Base-by-base conservation (phyloP, 2,329 filamentous ascomycete genomes). In the Colletotrichum viniferum region DNA sequence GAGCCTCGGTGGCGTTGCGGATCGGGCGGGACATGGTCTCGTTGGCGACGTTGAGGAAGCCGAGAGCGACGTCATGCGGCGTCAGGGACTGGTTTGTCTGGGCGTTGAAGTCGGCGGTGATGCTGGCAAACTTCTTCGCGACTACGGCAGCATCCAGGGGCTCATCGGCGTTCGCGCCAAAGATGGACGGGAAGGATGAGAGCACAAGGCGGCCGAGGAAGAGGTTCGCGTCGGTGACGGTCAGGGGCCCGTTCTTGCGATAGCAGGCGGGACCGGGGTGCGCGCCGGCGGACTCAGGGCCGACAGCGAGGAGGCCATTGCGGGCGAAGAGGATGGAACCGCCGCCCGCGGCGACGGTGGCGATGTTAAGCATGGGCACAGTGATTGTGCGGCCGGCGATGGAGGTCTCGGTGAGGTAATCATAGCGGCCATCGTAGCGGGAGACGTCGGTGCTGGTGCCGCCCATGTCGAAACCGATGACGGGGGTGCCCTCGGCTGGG, bases 11-110 rank as follows among this genome's bases (percentile, higher is more conserved):
- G 63, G 95, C 84, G 52, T 93, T 94, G 61, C 94, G 89, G 76
- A 96, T 96, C 0, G 94, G 94, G 34, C 94, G 87, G 5, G 92
- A 92, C 93, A 95, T 95, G 0, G 93, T 92, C 83, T 94, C 93
- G 77, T 95, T 95, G 4, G 94, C 93, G 58, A 95, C 92, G 76
- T 94, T 92, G 80, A 95, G 89, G 79, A 95, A 95, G 0, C 94
- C 94, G 76, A 92, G 92, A 0, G 94, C 94, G 48, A 85, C 80
- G n/a, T 85, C 83, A 36, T 85, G 82, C 0, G 81, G 73, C 0
- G 80, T 81, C 28, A 84, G 78, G 74, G 76, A 79, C 26, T 83
- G 82, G 1, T 78, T 77, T 0, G 83, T 80, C 69, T 85, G 82
- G 3, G 62, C 61, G 69, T 88, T 89, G 77, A 88, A 84, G 4